Evolutionary conservation across 306 rosid species (phyloP), one percentile per base, ranked within the genome.

Genomic region (Cotoneaster glaucophyllus): DNA sequence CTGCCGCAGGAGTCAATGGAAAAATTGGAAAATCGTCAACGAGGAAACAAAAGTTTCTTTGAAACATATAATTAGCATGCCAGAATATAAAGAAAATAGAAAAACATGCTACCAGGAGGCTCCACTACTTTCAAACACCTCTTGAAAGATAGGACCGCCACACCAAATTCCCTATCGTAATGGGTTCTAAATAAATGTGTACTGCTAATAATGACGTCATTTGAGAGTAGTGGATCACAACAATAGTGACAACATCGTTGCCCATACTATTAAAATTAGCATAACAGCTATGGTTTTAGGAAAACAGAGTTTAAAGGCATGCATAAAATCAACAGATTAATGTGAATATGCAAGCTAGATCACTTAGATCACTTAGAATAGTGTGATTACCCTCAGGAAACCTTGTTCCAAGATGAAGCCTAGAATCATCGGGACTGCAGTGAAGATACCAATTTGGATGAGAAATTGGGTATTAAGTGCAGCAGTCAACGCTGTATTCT

Each of bases 401-500:
- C 98, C 98, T 62, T 87, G 95, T 82, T 94, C 98, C 79, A 92
- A 85, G 84, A 94, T 86, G 79, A 69, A 87, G 65, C 97, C 96
- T 81, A 92, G 80, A 74, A 94, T 21, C 97, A 94, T 94, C 37
- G 97, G 98, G 74, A 94, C 86, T 0, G 97, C 97, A 64, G 98
- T 90, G 86, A 90, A 92, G 78, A 92, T 43, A 77, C 98, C 98
- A 83, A 92, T 90, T 82, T 92, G 98, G 71, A 88, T 75, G 79
- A 94, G 97, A 71, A 94, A 94, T 84, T 94, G 97, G 1, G 97
- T 86, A 72, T 82, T 92, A 67, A 94, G 75, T 67, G 97, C 93
- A 71, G 90, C 88, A 79, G 83, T 84, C 78, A 94, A 82, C 64
- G 98, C 95, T 34, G 89, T 79, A 65, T 88, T 94, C 80, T 82